These are phyloP conservation scores for Xylaria venustula DNA, from an alignment of 495 filamentous ascomycete species.

Conservation along the genomic window DNA sequence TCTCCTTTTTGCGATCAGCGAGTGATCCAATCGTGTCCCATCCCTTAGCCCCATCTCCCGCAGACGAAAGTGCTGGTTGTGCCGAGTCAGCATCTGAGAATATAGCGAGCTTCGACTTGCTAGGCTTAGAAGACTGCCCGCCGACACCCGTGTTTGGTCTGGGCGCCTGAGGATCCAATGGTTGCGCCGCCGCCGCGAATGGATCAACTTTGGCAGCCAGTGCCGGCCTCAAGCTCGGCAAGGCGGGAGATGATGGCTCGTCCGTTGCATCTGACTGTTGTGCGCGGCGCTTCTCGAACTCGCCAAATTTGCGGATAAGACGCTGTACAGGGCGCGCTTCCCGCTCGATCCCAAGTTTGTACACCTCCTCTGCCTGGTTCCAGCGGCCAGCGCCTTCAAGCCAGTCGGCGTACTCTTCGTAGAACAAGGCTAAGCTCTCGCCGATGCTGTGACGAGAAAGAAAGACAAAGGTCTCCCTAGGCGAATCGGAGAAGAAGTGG, in stretches of 20 bases:
- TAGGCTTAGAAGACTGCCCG: slow-evolving; percentile 37
- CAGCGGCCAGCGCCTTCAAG: slow-evolving; percentile 82
- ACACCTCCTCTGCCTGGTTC: slow-evolving; percentile 92
- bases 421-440: slow-evolving; percentile 86
- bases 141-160: slow-evolving; percentile 46
- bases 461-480: slow-evolving; percentile 89
- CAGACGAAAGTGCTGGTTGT: slow-evolving; percentile 45
- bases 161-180: slow-evolving; percentile 67
- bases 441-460: slow-evolving; percentile 85
- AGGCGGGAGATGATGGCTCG: slow-evolving; percentile 78
- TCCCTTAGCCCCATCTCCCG: slow-evolving; percentile 54
- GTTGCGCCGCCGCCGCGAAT: slow-evolving; percentile 53
- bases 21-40: slow-evolving; percentile 92
- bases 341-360: slow-evolving; percentile 78
- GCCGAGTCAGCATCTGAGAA: slow-evolving; percentile 75
- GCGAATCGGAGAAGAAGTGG: slow-evolving; percentile 84
- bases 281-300: slow-evolving; percentile 80
- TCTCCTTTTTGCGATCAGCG: slow-evolving; percentile 90
- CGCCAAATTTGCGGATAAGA: slow-evolving; percentile 80
- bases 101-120: slow-evolving; percentile 80
- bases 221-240: slow-evolving; percentile 80
- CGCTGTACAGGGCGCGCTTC: slow-evolving; percentile 83
- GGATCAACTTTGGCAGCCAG: slow-evolving; percentile 84
- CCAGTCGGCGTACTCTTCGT: slow-evolving; percentile 95
- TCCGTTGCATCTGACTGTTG: slow-evolving; percentile 54